Conservation (phyloP, 2,329 filamentous ascomycete genomes). For the Xylariaceae sp. region DNA sequence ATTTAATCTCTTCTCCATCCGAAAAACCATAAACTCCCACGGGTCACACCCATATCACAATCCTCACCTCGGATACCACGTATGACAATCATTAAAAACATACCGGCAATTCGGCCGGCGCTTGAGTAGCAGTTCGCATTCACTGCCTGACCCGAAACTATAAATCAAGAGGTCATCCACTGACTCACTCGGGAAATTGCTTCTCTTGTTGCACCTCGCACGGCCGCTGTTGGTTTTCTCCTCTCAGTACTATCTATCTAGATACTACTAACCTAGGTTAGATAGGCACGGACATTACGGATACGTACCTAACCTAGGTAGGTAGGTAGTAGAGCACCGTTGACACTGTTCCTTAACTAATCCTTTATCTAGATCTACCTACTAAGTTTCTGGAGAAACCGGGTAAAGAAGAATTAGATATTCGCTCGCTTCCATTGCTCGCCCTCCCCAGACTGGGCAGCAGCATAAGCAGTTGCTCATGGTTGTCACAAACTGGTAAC, state of each 20-base stretch:
- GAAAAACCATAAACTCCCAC: background rate
- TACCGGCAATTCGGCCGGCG: background rate
- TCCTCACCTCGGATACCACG: background rate
- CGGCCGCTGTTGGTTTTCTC: background rate
- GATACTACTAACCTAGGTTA: too few relatives aligned
- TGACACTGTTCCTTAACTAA: too few relatives aligned
- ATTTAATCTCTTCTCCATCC: background rate
- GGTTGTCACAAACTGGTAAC: background rate
- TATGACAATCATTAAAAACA: background rate
- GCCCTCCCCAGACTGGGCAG: background rate
- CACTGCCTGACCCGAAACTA: constrained; percentile 13
- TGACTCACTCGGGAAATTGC: constrained; percentile 19
- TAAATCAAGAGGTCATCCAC: constrained; percentile 17
- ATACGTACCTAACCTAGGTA: too few relatives aligned
- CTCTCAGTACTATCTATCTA: background rate
- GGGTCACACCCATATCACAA: constrained; percentile 1
- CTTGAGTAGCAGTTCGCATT: constrained; percentile 6
- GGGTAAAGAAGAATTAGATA: too few relatives aligned
- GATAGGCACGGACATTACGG: too few relatives aligned
- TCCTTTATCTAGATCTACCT: too few relatives aligned
- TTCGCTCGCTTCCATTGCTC: constrained; percentile 8
- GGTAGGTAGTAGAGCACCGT: too few relatives aligned
- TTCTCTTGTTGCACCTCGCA: constrained; percentile 20
- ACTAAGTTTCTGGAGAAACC: too few relatives aligned
- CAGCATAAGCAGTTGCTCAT: background rate